Conservation (phyloP, 2,329 filamentous ascomycete genomes). For the Chaetomium olivaceum region DNA sequence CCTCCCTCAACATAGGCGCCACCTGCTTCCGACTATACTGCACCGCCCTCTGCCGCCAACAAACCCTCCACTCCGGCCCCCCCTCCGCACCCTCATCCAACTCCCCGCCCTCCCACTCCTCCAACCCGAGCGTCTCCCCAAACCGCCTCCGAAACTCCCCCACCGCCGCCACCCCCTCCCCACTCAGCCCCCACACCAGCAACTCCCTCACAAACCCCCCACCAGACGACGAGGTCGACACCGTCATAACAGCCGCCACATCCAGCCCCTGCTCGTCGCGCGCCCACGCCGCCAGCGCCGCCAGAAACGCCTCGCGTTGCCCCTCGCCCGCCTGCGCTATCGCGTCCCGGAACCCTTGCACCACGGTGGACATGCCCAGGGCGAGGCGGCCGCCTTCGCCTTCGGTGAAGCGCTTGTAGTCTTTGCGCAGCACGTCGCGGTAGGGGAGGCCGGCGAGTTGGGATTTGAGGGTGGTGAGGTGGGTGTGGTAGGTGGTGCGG, state of each 20-base stretch:
- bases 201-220: conserved; percentile 66
- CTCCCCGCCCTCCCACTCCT: conserved; percentile 53
- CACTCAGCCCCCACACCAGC: conserved; percentile 63
- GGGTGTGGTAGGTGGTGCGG: conserved; percentile 56
- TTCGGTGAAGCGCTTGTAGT: conserved; percentile 79
- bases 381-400: conserved; percentile 49
- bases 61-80: conserved; percentile 51
- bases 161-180: conserved; percentile 51
- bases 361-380: conserved; percentile 68
- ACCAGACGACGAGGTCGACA: conserved; percentile 51
- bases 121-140: conserved; percentile 55
- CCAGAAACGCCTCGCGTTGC: conserved; percentile 46
- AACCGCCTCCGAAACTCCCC: conserved; percentile 54
- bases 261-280: conserved; percentile 62
- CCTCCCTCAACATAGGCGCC: conserved; percentile 64
- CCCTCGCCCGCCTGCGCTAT: conserved; percentile 51
- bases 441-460: conserved; percentile 63
- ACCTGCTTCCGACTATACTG: conserved; percentile 68
- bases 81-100: conserved; percentile 44
- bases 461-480: conserved; percentile 65
- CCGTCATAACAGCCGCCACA: conserved; percentile 69
- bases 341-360: conserved; percentile 64
- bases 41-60: conserved; percentile 67
- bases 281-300: conserved; percentile 54
- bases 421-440: conserved; percentile 72